These are phyloP conservation scores for Codiaeum variegatum DNA, from an alignment of 441 rosid genomes.

Conservation along the genomic window DNA sequence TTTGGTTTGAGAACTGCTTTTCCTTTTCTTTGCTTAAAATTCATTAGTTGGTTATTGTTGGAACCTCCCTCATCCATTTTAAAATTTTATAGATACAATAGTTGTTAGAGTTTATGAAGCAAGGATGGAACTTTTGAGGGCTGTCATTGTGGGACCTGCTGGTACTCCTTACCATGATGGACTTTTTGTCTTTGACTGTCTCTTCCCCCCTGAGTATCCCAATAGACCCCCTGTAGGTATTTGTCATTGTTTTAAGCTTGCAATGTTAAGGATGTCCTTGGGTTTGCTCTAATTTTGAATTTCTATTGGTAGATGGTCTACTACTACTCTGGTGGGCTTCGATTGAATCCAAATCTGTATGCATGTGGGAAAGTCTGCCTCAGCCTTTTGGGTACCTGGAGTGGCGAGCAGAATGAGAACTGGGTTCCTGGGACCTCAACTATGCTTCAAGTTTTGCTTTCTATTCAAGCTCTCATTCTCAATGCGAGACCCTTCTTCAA, in stretches of 20 bases:
- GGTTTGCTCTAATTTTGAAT: conserved; percentile 4
- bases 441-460: conserved; percentile 68
- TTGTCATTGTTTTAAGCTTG: neutral
- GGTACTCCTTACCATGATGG: conserved; percentile 73
- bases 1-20: neutral
- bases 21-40: neutral
- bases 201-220: conserved; percentile 50
- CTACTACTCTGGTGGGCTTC: conserved; percentile 66
- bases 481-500: conserved; percentile 55
- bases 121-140: conserved; percentile 60
- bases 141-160: conserved; percentile 52
- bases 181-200: conserved; percentile 60
- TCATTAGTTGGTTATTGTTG: conserved; percentile 10
- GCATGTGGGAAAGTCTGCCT: conserved; percentile 67
- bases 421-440: conserved; percentile 57
- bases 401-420: conserved; percentile 42
- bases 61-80: neutral
- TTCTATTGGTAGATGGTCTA: conserved; percentile 42
- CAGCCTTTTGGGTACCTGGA: conserved; percentile 68
- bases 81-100: conserved; percentile 37
- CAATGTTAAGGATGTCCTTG: conserved; percentile 11
- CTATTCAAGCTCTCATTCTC: conserved; percentile 57
- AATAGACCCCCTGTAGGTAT: conserved; percentile 46
- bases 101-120: conserved; percentile 53
- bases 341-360: conserved; percentile 59